Evolutionary conservation across 345 rosid genomes (phyloP), one percentile per base, ranked within the genome.

Genomic region (Leavenworthia alabamica): DNA sequence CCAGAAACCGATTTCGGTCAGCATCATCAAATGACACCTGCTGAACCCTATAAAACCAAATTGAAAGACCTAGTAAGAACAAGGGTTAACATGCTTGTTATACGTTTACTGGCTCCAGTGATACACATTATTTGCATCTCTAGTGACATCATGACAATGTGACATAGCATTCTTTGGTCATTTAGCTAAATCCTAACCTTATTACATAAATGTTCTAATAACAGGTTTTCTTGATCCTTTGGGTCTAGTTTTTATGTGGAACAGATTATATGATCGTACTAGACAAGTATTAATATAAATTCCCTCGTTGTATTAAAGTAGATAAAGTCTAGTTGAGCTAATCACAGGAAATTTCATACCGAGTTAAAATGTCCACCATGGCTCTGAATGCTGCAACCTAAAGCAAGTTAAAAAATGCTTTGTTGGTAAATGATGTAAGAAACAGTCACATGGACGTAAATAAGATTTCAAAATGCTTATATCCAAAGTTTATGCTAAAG

Each of bases 351-450:
- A 55, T 33, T 65, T 44, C 76, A 62, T 74, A 93, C 99, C 99
- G 77, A 39, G 97, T 89, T 73, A 93, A 80, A 75, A 93, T 93
- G 78, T 93, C 89, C 62, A 89, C 99, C 91, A 93, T 88, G 62
- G 97, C 99, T 76, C 99, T 85, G 74, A 93, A 93, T 62, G 99
- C 99, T 70, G 99, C 99, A 47, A 93, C 99, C 99, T 93, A 81
- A 77, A 78, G 60, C 77, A 62, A 64, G 44, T 26, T 68, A 41
- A 70, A 57, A 2, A 27, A 73, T 27, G 68, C 60, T 56, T 20
- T 46, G 27, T 33, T 40, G 53, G 59, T 70, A 56, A 62, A 39
- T 31, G 32, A 56, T 56, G 47, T 56, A 22, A 4, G 7, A 27
- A 64, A 42, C 49, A 73, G 32, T 56, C 65, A 61, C 54, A 46